Base-by-base conservation (phyloP, 495 filamentous ascomycete genomes). In the Xylaria flabelliformis region DNA sequence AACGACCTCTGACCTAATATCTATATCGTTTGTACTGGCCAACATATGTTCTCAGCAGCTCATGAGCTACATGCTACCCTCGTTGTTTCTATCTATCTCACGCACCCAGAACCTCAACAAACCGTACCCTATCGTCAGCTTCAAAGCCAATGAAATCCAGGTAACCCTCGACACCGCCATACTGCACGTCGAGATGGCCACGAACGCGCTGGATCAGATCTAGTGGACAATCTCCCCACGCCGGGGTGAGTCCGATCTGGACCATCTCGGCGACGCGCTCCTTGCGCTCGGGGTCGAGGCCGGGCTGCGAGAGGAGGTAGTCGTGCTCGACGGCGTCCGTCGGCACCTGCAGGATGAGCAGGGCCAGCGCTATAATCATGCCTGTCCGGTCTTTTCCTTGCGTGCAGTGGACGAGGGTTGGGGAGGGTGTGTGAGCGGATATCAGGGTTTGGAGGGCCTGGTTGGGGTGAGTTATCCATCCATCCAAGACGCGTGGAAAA, bases 371-470 rank as follows among this genome's bases (percentile, higher is more conserved):
- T n/a, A 93, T 80, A 29, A 92, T 82, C 3, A 96, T 82, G 0
- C 94, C 94, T 0, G 94, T 96, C 0, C 93, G 88, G 77, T 97
- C 94, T 76, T 97, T 97, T 46, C 94, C 94, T 77, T 96, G 92
- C 4, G 93, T 94, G 81, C 94, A 97, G 82, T 96, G 94, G 6
- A 95, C 77, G 3, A 95, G 77, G 6, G 89, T 71, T 0, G 93
- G 92, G 51, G 90, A 90, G 19, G 84, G 80, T 4, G 74, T 70
- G 6, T 82, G 73, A 4, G 83, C 73, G 34, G 70, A 67, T 9
- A 72, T 71, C 24, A 78, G 53, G 24, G 74, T 71, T 42, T 64
- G 74, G 41, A 83, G 76, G 24, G 79, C 84, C 82, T 42, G 89
- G 86, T 83, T 55, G 9, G 88, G 75, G 64, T 12, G 36, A 46